phyloP scores from a whole-genome alignment of 768 basidiomycete genomes.

The Termitomyces sp. region DNA sequence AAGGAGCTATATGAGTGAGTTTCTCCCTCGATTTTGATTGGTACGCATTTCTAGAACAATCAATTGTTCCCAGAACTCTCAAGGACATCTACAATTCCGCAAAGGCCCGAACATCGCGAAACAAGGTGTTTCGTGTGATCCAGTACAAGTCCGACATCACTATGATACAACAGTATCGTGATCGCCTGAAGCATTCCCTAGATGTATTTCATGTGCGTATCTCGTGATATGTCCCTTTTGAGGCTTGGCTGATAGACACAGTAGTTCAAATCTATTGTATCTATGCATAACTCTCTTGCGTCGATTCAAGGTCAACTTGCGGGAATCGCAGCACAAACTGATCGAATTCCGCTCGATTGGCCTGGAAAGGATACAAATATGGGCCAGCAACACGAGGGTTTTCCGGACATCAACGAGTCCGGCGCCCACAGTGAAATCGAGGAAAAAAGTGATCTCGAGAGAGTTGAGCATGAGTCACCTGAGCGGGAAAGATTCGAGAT shows the following conservation, averaged over 20 bases:
- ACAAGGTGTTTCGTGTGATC: neutral
- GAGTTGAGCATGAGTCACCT: no score
- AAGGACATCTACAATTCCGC: neutral
- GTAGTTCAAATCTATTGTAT: neutral
- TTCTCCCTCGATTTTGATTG: neutral
- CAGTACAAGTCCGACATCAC: neutral
- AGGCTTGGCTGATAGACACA: neutral
- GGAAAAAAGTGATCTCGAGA: no score
- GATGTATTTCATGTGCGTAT: slow-evolving; percentile 2
- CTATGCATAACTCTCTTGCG: neutral
- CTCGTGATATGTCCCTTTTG: neutral
- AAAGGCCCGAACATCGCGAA: neutral
- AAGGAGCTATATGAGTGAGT: neutral
- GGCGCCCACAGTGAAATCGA: no score
- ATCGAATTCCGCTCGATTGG: neutral
- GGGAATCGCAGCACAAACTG: neutral
- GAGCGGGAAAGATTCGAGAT: no score
- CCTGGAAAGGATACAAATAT: neutral
- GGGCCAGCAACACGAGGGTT: neutral
- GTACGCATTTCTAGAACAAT: neutral
- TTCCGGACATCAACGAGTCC: neutral
- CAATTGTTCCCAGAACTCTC: neutral
- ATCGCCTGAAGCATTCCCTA: slow-evolving; percentile 1
- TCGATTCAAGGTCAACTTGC: neutral
- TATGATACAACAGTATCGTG: slow-evolving; percentile 3